Conservation (phyloP, 2,329 filamentous ascomycete species). For the Xylariaceae sp. region DNA sequence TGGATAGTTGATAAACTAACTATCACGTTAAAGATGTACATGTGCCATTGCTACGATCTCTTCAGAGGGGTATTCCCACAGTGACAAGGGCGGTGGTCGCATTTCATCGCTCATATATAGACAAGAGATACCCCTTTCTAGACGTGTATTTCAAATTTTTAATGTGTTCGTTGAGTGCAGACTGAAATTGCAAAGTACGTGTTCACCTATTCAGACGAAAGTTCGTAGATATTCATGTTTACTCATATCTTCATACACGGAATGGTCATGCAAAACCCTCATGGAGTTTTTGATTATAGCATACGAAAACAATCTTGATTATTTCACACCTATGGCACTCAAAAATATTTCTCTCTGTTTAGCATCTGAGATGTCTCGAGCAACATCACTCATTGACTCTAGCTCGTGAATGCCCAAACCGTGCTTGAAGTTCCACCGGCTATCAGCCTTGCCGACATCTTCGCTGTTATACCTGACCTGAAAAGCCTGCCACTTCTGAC, state of each 20-base stretch:
- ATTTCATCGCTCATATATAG: background rate
- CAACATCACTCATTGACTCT: constrained; percentile 24
- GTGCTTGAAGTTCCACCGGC: constrained; percentile 23
- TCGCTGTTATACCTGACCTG: constrained; percentile 26
- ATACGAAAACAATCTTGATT: background rate
- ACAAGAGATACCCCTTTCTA: background rate
- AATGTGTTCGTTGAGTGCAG: too few species aligned
- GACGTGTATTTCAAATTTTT: too few species aligned
- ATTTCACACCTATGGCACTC: constrained; percentile 26
- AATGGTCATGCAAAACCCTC: too few species aligned
- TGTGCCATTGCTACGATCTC: too few species aligned
- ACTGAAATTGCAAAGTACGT: too few species aligned
- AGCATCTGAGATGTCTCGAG: constrained; percentile 15
- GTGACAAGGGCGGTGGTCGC: constrained; percentile 42
- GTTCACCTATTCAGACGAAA: too few species aligned
- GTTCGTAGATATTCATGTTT: too few species aligned
- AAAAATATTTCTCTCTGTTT: constrained; percentile 22
- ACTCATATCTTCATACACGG: too few species aligned
- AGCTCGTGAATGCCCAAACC: constrained; percentile 22
- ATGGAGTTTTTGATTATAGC: too few species aligned
- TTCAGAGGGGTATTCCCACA: too few species aligned
- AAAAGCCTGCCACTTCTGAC: constrained; percentile 28
- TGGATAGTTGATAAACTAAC: too few species aligned
- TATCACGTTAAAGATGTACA: too few species aligned
- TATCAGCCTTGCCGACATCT: constrained; percentile 1